phyloP scores from a whole-genome alignment of 129 eudicot species.

The Flaveria sonorensis region DNA sequence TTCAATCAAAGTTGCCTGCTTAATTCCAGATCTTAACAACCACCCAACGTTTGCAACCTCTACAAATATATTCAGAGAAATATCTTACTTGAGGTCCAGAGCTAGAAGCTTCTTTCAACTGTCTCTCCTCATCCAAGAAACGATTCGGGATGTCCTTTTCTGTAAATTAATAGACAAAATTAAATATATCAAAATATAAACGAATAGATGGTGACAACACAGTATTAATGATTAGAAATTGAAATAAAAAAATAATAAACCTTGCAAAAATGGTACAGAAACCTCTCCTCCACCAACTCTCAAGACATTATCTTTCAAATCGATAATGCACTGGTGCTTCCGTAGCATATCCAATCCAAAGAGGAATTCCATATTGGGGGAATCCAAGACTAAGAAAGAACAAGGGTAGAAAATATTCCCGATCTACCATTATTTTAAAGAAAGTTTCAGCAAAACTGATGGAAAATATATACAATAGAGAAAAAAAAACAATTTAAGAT shows the following conservation, averaged over 20 bases:
- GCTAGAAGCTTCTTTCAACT: conserved; percentile 78
- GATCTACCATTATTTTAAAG: conserved; percentile 49
- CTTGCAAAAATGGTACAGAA: conserved; percentile 86
- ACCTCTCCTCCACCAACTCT: conserved; percentile 99
- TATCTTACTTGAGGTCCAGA: conserved; percentile 83
- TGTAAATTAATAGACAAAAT: conserved; percentile 27
- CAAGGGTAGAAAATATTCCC: conserved; percentile 85
- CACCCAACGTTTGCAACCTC: conserved; percentile 1
- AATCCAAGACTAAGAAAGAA: conserved; percentile 89
- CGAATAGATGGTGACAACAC: background rate
- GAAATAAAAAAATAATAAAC: conserved; percentile 30
- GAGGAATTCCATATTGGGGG: conserved; percentile 95
- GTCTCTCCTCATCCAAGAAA: conserved; percentile 76
- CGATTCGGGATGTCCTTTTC: conserved; percentile 88
- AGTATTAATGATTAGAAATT: background rate
- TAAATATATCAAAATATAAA: background rate
- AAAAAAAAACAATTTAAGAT: background rate
- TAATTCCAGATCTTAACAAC: no score
- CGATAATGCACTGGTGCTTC: conserved; percentile 94
- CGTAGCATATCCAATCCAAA: conserved; percentile 98
- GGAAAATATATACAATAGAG: background rate
- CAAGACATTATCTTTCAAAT: conserved; percentile 89
- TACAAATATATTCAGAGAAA: background rate
- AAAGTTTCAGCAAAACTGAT: background rate
- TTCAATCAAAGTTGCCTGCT: no score